Percentiles rank a stretch among this genome's conserved stretches.
These are phyloP conservation scores for Erythrophleum ivorense DNA, from an alignment of 331 rosid species.

Conservation along the genomic window DNA sequence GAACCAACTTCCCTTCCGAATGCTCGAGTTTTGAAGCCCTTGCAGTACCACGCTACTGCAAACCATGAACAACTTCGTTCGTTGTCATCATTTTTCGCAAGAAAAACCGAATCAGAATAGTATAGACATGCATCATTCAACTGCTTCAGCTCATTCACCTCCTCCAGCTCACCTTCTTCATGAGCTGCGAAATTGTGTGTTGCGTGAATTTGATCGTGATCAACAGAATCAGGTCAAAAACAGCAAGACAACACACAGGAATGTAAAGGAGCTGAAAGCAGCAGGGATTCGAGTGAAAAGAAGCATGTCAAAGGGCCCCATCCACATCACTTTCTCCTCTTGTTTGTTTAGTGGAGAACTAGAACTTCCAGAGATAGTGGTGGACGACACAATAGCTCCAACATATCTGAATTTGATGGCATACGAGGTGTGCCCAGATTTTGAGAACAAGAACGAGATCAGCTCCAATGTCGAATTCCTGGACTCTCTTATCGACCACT, in stretches of 20 bases:
- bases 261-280: conserved; percentile 14
- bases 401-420: conserved; percentile 28
- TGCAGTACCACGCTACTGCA: fast-evolving
- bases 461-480: background rate
- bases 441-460: background rate
- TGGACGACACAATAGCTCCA: conserved; percentile 16
- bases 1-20: background rate
- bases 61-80: background rate
- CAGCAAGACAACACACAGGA: conserved; percentile 13
- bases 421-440: conserved; percentile 46
- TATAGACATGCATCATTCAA: no score
- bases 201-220: background rate
- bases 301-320: background rate
- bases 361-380: conserved; percentile 14
- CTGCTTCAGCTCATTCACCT: background rate
- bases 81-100: background rate
- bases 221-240: no score
- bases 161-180: conserved; percentile 37
- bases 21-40: background rate
- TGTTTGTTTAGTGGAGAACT: background rate
- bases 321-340: background rate
- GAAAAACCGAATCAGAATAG: no score
- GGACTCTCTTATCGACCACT: background rate
- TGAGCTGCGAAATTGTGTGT: background rate
- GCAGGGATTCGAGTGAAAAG: conserved; percentile 3